Evolutionary conservation across 2,329 filamentous ascomycete species (phyloP), one percentile per base, ranked within the genome.

Genomic region (Alternaria hordeiaustralica): DNA sequence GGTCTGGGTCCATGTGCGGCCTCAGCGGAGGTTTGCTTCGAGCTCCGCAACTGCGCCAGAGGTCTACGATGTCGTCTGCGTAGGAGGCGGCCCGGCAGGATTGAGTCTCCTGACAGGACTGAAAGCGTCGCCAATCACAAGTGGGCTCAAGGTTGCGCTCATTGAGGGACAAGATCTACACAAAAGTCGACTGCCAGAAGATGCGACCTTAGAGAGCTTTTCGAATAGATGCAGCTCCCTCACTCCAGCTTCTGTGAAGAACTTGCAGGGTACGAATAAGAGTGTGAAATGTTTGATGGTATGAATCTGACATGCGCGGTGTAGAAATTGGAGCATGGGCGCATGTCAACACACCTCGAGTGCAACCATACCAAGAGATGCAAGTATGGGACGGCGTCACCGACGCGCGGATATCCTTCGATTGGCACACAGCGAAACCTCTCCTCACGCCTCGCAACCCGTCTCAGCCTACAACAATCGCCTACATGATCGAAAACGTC

Each of bases 301-400:
- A 58, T 47, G 6, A 50, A n/a, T 66, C 65, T 69, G 55, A 73
- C 64, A n/a, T 53, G 44, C 20, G 45, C 6, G 50, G 23, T 28
- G 25, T 68, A 75, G 84, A 87, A 5, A 96, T 97, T 64, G 96
- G 95, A 36, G 94, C 91, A 54, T 98, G 95, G 96, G 77, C 85
- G 7, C 89, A 96, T 75, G 84, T 97, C 64, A 87, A 92, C 70
- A 82, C 85, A 45, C 84, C 88, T 6, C 89, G 96, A 30, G 88
- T 96, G 33, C 94, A 97, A 82, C 87, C 90, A 1, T 99, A 97
- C 80, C 90, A 96, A 63, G 92, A 95, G 73, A 99, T 99, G 96
- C 92, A 97, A 79, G 96, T 98, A 30, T 99, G 96, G 96, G 96
- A 99, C 79, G 96, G 95, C 66, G 88, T 97, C 60, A 92, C 92